Evolutionary conservation across 306 rosid species (phyloP).

Genomic region (Morella rubra): DNA sequence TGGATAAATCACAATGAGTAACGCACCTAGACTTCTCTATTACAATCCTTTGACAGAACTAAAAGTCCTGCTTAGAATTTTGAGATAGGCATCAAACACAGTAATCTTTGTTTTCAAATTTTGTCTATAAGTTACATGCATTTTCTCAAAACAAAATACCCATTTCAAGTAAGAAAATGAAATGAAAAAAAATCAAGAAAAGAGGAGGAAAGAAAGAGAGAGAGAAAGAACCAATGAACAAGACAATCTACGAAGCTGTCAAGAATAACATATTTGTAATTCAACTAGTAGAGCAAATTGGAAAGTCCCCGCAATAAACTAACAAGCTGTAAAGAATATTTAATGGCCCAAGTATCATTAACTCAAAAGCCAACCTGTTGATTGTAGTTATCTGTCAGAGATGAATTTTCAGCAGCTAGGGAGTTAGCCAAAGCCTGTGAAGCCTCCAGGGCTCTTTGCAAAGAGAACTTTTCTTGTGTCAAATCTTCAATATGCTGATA

Average conservation of each 20-base stretch:
- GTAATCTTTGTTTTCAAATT: too few relatives aligned
- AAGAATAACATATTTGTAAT: too few relatives aligned
- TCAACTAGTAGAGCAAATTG: too few relatives aligned
- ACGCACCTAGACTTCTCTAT: not conserved
- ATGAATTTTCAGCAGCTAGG: slow-evolving; percentile 92
- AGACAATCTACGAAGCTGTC: too few relatives aligned
- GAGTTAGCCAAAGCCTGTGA: slow-evolving; percentile 79
- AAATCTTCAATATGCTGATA: slow-evolving; percentile 96
- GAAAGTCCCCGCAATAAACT: not conserved
- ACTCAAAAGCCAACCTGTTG: slow-evolving; percentile 67
- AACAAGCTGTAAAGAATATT: slow-evolving; percentile 3
- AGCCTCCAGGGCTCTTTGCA: slow-evolving; percentile 89
- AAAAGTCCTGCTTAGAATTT: not conserved
- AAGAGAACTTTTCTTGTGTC: slow-evolving; percentile 86
- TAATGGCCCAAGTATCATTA: not conserved
- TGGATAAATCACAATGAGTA: not conserved
- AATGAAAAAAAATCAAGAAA: too few relatives aligned
- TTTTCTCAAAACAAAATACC: not conserved
- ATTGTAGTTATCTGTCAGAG: slow-evolving; percentile 84
- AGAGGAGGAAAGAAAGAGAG: too few relatives aligned
- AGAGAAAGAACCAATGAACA: too few relatives aligned
- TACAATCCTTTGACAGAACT: not conserved
- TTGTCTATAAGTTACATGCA: too few relatives aligned
- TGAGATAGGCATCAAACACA: too few relatives aligned
- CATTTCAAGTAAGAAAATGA: not conserved